Evolutionary conservation across 176 grass and related monocot genomes (phyloP).

Genomic region (Urochloa ruziziensis): DNA sequence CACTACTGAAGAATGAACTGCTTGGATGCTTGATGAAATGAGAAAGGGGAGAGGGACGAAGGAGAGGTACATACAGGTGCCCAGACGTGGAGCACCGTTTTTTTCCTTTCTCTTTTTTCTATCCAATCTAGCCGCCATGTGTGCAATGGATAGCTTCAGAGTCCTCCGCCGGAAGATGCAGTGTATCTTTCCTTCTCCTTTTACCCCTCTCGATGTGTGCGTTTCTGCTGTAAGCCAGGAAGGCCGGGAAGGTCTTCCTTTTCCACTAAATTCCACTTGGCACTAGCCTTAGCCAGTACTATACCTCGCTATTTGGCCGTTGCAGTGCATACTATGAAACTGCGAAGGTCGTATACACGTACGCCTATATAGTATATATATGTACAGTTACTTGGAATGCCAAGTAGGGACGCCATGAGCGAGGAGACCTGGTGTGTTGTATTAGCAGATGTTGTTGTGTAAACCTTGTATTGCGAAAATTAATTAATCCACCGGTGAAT

Average conservation of each 20-base stretch:
- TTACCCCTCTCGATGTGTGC: background rate
- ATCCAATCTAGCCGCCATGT: conserved; percentile 1
- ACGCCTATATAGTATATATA: background rate
- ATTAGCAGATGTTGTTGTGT: background rate
- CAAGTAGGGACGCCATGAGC: background rate
- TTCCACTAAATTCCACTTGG: background rate
- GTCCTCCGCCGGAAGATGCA: conserved; percentile 13
- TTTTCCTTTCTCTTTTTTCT: background rate
- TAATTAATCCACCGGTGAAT: background rate
- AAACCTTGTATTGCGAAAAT: background rate
- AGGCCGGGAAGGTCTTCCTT: background rate
- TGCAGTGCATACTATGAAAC: conserved; percentile 14
- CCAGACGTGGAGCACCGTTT: background rate
- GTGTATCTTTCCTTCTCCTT: background rate
- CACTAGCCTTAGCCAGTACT: background rate
- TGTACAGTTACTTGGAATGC: background rate
- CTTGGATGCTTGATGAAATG: conserved; percentile 21
- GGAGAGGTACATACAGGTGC: background rate
- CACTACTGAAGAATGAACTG: background rate
- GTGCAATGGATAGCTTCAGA: background rate
- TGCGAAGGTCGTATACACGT: background rate
- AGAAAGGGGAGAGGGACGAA: background rate
- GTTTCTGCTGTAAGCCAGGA: conserved; percentile 4
- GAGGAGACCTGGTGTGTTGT: background rate
- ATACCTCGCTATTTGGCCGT: background rate